A percentile compares a stretch with the other conserved stretches of the same genome.
Conservation (phyloP, 2,329 filamentous ascomycete genomes). For the Xylariaceae sp. region DNA sequence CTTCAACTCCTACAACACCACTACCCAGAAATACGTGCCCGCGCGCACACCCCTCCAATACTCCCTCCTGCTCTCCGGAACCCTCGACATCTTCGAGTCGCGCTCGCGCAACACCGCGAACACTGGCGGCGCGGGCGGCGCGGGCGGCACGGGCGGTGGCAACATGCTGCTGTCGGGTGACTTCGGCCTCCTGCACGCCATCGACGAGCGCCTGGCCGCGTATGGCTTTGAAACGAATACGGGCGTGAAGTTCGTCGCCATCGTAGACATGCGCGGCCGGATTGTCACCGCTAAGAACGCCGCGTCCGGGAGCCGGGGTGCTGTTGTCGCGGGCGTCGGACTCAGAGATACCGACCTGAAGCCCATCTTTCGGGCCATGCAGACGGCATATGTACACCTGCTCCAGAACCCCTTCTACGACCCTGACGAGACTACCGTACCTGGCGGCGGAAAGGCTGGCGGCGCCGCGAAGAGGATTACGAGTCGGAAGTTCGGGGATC, state of each 20-base stretch:
- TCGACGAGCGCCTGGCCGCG: slow-evolving; percentile 87
- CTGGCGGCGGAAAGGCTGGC: slow-evolving; percentile 42
- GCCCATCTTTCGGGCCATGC: slow-evolving; percentile 83
- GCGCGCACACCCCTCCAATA: slow-evolving; percentile 78
- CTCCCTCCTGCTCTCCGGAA: slow-evolving; percentile 83
- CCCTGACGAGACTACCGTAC: slow-evolving; percentile 71
- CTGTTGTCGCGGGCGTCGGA: slow-evolving; percentile 49
- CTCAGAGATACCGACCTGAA: slow-evolving; percentile 83
- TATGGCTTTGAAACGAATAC: slow-evolving; percentile 98
- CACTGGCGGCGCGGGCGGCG: not conserved
- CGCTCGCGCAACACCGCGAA: slow-evolving; percentile 65
- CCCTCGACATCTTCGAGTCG: slow-evolving; percentile 89
- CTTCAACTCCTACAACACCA: slow-evolving; percentile 67
- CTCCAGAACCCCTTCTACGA: slow-evolving; percentile 93
- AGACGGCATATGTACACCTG: slow-evolving; percentile 83
- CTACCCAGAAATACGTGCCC: slow-evolving; percentile 47
- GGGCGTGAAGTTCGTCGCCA: slow-evolving; percentile 80
- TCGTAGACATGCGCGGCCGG: slow-evolving; percentile 84
- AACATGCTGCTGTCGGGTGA: slow-evolving; percentile 59
- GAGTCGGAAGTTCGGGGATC: slow-evolving; percentile 71
- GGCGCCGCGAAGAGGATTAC: slow-evolving; percentile 65
- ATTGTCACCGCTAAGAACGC: slow-evolving; percentile 31
- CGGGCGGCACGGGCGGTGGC: not conserved
- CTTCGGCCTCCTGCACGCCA: slow-evolving; percentile 82
- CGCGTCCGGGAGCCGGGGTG: slow-evolving; percentile 9